phyloP scores from a whole-genome alignment of 176 grass and related monocot genomes.

The Saccharum spontaneum region DNA sequence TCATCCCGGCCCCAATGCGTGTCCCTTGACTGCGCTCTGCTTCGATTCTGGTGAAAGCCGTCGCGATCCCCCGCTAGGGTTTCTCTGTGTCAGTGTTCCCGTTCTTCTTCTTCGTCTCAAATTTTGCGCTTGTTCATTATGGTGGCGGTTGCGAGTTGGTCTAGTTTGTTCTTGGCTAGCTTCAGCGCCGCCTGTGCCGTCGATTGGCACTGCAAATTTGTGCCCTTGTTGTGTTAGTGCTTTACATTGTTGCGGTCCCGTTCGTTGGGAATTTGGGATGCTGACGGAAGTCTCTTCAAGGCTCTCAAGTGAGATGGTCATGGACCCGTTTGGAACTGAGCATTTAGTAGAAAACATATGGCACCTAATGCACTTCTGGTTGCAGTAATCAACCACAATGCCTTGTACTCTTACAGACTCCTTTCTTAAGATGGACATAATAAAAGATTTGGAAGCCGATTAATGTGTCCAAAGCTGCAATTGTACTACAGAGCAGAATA shows the following conservation, averaged over 20 bases:
- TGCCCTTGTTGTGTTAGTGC: neutral
- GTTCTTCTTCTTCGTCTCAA: too few species aligned
- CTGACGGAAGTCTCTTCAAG: neutral
- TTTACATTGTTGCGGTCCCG: neutral
- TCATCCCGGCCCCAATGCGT: neutral
- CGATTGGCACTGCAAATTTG: neutral
- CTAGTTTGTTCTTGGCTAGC: neutral
- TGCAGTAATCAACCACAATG: neutral
- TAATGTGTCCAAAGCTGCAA: neutral
- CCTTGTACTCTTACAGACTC: too few species aligned
- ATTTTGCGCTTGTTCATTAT: neutral
- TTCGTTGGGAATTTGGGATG: neutral
- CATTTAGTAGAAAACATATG: too few species aligned
- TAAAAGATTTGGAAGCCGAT: neutral
- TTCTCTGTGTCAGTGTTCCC: neutral
- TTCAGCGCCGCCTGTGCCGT: neutral
- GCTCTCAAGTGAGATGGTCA: neutral
- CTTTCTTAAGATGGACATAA: neutral
- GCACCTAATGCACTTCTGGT: too few species aligned
- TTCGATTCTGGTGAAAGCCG: neutral
- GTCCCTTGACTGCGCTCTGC: neutral
- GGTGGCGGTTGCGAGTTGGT: neutral
- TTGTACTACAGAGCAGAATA: neutral
- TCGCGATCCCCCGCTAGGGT: conserved; percentile 21
- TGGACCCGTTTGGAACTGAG: neutral